Base-by-base conservation (phyloP, 2,329 filamentous ascomycete genomes). In the Dactylellina parvicollis region DNA sequence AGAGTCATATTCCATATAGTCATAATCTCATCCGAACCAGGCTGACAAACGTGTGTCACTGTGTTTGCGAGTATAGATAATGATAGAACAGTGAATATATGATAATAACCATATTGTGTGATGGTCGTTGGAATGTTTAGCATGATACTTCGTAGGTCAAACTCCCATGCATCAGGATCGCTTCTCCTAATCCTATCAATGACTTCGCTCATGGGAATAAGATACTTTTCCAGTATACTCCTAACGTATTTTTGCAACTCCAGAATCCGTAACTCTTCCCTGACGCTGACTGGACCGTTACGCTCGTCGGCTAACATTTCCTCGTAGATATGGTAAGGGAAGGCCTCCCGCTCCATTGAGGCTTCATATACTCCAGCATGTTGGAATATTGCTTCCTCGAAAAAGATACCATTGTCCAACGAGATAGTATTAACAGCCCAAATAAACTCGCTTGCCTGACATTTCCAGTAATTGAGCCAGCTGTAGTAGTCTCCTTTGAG, bases 91-190 rank as follows among this genome's bases (percentile, higher is more conserved):
- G 49, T 54, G 8, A 54, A 38, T 2, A 54, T 54, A 18, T 54
- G 49, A 22, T 54, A 54, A 16, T 54, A 54, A 9, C 49, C 49
- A 32, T 54, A 54, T 16, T 54, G 36, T 9, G 49, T 38, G 16
- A 54, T 54, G 30, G 49, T 54, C 4, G 49, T 54, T 1, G 49
- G 32, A 4, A 54, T 26, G 16, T 54, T 54, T 8, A 54, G 49
- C 32, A 54, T 54, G 49, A 54, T 54, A 20, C 49, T 54, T 38
- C 49, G 20, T 2, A 54, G 32, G 16, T 54, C 49, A 28, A 54
- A 54, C n/a, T 16, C 49, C 49, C 49, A 54, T 1, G 49, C 32
- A 12, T 36, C 18, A 2, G 22, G n/a, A n/a, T 54, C 18, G 5
- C 16, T 36, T 20, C 16, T 54, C n/a, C 38, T 54, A 22, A 54